A percentile compares a stretch with the other conserved stretches of the same genome.
Conservation (phyloP, 176 grass and related monocot species). For the Calamus simplicifolius region DNA sequence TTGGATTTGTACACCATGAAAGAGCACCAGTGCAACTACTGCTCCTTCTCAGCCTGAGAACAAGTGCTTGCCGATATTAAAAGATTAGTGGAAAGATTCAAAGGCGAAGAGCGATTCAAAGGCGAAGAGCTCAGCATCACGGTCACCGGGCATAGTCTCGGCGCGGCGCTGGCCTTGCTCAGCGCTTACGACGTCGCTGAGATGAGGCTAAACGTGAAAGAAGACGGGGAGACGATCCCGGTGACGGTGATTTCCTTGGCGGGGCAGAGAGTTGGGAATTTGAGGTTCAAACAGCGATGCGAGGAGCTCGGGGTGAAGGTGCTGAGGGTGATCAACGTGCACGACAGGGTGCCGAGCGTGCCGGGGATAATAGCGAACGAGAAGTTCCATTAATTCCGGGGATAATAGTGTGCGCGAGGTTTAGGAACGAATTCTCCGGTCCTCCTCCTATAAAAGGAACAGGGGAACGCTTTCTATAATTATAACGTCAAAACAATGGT, state of each 20-base stretch:
- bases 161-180: slow-evolving; percentile 61
- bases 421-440: no score
- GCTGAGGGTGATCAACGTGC: slow-evolving; percentile 71
- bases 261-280: slow-evolving; percentile 68
- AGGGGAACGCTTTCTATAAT: no score
- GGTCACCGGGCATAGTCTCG: slow-evolving; percentile 73
- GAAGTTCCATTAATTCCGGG: no score
- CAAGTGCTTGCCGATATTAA: slow-evolving; percentile 24
- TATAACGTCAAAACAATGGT: no score
- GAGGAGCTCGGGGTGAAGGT: slow-evolving; percentile 60
- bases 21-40: no score
- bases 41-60: no score
- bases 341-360: slow-evolving; percentile 66
- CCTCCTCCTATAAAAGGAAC: no score
- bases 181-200: slow-evolving; percentile 87
- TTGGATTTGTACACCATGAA: slow-evolving; percentile 20
- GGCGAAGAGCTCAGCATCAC: slow-evolving; percentile 71
- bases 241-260: slow-evolving; percentile 68
- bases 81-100: slow-evolving; percentile 25
- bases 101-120: slow-evolving; percentile 32
- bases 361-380: slow-evolving; percentile 74
- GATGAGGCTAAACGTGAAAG: slow-evolving; percentile 19
- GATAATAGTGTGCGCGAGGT: no score
- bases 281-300: slow-evolving; percentile 54
- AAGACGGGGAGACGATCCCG: slow-evolving; percentile 10